These are phyloP conservation scores for Exophiala xenobiotica DNA, from an alignment of 2,329 filamentous ascomycete genomes.

Conservation along the genomic window DNA sequence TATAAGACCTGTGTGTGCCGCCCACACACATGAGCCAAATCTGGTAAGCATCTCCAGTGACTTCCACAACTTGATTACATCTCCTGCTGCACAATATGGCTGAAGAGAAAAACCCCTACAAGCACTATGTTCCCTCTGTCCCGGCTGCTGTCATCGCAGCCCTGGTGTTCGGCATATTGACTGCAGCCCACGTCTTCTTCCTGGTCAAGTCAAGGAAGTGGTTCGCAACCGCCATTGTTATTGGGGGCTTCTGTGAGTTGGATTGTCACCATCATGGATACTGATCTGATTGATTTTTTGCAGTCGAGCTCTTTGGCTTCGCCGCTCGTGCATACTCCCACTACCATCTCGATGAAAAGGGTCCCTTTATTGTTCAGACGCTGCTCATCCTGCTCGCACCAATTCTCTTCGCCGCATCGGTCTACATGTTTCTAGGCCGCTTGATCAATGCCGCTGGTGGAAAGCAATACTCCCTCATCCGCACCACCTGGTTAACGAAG, in stretches of 20 bases:
- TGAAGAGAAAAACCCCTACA: slow-evolving; percentile 2
- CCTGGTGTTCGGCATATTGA: slow-evolving; percentile 35
- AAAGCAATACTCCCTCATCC: slow-evolving; percentile 38
- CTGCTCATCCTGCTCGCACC: slow-evolving; percentile 47
- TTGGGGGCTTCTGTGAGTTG: slow-evolving; percentile 34
- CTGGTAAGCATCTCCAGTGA: not conserved
- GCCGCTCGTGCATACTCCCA: slow-evolving; percentile 32
- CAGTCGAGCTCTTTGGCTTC: slow-evolving; percentile 42
- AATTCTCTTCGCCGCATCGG: slow-evolving; percentile 48
- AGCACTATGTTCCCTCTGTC: slow-evolving; percentile 39
- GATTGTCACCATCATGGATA: not conserved
- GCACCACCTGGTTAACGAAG: slow-evolving; percentile 38
- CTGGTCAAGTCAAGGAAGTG: slow-evolving; percentile 36
- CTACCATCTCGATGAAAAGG: slow-evolving; percentile 4
- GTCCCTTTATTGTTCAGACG: slow-evolving; percentile 35
- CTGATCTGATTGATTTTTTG: not conserved
- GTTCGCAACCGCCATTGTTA: slow-evolving; percentile 45
- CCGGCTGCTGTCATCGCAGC: slow-evolving; percentile 37
- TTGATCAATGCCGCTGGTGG: slow-evolving; percentile 39
- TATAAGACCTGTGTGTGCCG: too few species aligned
- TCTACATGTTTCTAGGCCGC: slow-evolving; percentile 48
- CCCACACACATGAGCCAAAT: not conserved
- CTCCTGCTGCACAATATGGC: not conserved
- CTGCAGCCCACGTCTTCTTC: slow-evolving; percentile 32
- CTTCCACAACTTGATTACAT: not conserved